These are phyloP conservation scores for Dictyostelium capitatum DNA, from an alignment of 78 protist genomes.

Conservation along the genomic window DNA sequence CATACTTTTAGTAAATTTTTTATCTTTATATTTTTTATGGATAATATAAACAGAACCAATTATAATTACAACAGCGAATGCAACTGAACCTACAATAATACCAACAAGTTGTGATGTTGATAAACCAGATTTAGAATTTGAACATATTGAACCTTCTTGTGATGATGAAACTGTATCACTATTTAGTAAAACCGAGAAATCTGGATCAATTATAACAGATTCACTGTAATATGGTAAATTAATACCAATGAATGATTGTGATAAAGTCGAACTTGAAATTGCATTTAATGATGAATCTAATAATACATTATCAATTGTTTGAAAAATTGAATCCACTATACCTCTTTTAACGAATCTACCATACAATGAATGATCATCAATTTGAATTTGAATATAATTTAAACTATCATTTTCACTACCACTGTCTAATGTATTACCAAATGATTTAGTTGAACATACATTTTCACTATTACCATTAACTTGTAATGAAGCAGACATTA, in stretches of 20 bases:
- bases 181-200: neutral
- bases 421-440: neutral
- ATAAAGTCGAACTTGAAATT: neutral
- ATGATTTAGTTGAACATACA: neutral
- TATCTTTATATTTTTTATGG: neutral
- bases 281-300: neutral
- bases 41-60: neutral
- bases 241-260: neutral
- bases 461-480: neutral
- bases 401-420: neutral
- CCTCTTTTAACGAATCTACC: neutral
- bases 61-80: neutral
- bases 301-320: too few relatives aligned
- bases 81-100: neutral
- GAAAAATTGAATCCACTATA: neutral
- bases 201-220: neutral
- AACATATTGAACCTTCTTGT: neutral
- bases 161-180: neutral
- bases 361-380: neutral
- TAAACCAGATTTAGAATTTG: neutral
- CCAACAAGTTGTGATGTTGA: neutral
- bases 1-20: too few relatives aligned
- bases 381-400: neutral
- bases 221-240: neutral
- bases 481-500: neutral